A percentile compares a stretch with the other conserved stretches of the same genome.
Conservation (phyloP, 2,329 filamentous ascomycete genomes). For the Zasmidium citrigriseum region DNA sequence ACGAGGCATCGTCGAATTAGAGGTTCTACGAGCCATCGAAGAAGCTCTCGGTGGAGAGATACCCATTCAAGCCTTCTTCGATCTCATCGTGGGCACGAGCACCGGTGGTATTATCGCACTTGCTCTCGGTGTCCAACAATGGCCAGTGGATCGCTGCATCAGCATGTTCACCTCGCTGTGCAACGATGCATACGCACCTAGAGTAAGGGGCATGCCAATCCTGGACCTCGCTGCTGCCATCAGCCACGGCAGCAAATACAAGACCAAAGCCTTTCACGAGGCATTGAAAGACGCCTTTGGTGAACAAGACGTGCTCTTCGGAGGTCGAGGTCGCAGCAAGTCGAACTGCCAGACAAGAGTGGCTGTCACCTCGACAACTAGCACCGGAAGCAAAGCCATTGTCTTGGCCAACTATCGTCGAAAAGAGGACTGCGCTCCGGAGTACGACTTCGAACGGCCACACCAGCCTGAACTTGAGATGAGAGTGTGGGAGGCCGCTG, state of each 20-base stretch:
- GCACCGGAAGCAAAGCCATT: conserved; percentile 34
- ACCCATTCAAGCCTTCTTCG: conserved; percentile 46
- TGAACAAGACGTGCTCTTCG: conserved; percentile 37
- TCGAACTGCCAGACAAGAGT: conserved; percentile 35
- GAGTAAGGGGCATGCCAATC: conserved; percentile 3
- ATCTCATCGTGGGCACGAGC: conserved; percentile 48
- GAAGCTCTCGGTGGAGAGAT: conserved; percentile 37
- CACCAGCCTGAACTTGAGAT: conserved; percentile 37
- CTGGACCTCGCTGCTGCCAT: conserved; percentile 3
- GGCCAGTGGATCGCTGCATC: conserved; percentile 35
- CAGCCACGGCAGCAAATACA: conserved; percentile 18
- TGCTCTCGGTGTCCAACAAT: conserved; percentile 30
- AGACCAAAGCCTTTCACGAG: conserved; percentile 25
- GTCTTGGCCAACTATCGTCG: conserved; percentile 47
- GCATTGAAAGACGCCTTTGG: conserved; percentile 39
- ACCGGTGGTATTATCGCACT: conserved; percentile 22
- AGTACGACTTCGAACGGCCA: conserved; percentile 39
- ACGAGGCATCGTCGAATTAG: conserved; percentile 45
- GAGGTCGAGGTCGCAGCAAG: conserved; percentile 27
- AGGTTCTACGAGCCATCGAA: conserved; percentile 42
- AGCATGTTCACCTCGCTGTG: conserved; percentile 34
- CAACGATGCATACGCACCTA: conserved; percentile 6
- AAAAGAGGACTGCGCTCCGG: conserved; percentile 10
- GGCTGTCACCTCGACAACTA: conserved; percentile 41
- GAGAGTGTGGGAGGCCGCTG: conserved; percentile 52